phyloP scores from a whole-genome alignment of 2,329 filamentous ascomycete species.

The Colletotrichum cereale region DNA sequence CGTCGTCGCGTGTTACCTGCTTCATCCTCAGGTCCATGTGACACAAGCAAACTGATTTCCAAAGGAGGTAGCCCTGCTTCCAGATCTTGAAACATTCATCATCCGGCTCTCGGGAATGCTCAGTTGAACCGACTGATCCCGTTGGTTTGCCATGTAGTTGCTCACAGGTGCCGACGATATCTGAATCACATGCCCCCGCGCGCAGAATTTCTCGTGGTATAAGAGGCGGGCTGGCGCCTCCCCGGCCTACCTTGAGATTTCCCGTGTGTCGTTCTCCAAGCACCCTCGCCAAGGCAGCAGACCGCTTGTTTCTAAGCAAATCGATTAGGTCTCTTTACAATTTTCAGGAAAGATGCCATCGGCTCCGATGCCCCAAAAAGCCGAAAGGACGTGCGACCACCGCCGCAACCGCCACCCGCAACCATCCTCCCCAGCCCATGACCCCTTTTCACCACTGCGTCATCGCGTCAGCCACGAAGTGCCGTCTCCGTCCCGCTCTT shows the following conservation, averaged over 20 bases:
- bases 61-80: background rate
- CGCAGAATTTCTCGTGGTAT: background rate
- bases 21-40: background rate
- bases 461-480: background rate
- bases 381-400: slow-evolving; percentile 1
- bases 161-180: background rate
- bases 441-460: background rate
- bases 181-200: background rate
- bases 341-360: no score
- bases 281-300: background rate
- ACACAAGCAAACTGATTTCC: background rate
- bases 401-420: slow-evolving; percentile 30
- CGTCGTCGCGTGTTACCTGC: background rate
- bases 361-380: background rate
- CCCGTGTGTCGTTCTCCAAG: background rate
- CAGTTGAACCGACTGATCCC: background rate
- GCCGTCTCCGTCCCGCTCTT: background rate
- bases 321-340: no score
- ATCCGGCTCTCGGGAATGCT: background rate
- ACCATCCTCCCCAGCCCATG: background rate
- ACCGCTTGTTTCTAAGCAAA: background rate
- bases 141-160: background rate
- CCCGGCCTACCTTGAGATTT: background rate
- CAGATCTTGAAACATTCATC: background rate
- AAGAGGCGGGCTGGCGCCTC: background rate